Evolutionary conservation across 1,284 basidiomycete species (phyloP), one percentile per base, ranked within the genome.

Genomic region (Flammula alnicola): DNA sequence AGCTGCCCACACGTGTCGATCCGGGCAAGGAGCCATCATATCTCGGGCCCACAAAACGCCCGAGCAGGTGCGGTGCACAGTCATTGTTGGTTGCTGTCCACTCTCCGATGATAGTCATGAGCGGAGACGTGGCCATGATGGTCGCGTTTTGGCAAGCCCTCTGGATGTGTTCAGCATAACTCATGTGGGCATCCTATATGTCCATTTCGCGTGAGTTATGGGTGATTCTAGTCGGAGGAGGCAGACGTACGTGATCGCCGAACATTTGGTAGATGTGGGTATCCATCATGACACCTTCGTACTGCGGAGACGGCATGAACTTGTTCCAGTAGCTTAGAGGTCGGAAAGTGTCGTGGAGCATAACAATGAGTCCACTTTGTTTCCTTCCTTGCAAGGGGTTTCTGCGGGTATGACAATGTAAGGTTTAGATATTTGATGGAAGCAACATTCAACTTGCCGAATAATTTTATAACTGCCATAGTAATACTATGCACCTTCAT

Each of bases 301-400:
- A 83, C 5, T 68, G 38, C 0, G 83, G 79, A 16, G 73, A 60
- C 0, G 78, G 74, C 76, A 88, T 77, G 65, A 86, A 90, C 36
- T 83, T 81, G 44, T 75, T 70, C 88, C 90, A 96, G 59, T 80
- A 87, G 52, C 76, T 80, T 25, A 91, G 71, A 23, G 81, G 75
- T 67, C 93, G 84, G 80, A 97, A 76, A 2, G 88, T 92, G 63
- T 97, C 95, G 63, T 91, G 86, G 43, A 96, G 79, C 43, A 93
- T 74, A 16, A 86, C 78, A 19, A 91, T 63, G 2, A 77, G 79
- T 61, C 84, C 80, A 59, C 84, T 83, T 60, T 80, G 64, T 52
- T 76, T 72, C 5, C 71, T 70, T 35, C 73, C 72, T 49, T 79
- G 78, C 58, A 73, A 84, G 0, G 88, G 85, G 42, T 58, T 70